Evolutionary conservation across 2,329 filamentous ascomycete species (phyloP).

Genomic region (Elsinoe ampelina): DNA sequence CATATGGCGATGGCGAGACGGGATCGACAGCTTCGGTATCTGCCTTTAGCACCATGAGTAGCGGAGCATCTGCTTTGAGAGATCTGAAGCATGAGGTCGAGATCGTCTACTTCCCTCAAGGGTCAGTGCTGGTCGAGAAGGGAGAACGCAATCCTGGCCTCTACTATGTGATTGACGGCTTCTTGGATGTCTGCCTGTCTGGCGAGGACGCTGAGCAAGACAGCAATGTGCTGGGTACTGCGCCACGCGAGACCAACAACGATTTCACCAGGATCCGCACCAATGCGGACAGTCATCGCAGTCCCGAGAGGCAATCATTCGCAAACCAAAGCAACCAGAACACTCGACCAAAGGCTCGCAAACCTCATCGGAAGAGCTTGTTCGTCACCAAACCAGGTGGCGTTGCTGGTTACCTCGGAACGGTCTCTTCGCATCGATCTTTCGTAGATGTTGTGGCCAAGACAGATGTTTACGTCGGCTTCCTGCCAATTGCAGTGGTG

Average conservation of each 20-base stretch:
- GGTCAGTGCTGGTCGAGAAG: conserved; percentile 88
- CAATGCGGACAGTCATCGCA: conserved; percentile 14
- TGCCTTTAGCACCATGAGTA: conserved; percentile 41
- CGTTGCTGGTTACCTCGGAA: conserved; percentile 87
- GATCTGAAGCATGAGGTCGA: conserved; percentile 89
- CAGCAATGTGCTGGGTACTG: conserved; percentile 36
- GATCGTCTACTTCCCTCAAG: conserved; percentile 94
- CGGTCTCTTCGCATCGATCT: conserved; percentile 87
- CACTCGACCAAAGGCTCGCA: conserved; percentile 36
- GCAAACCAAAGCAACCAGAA: conserved; percentile 25
- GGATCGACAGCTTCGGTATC: conserved; percentile 59
- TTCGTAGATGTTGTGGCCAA: conserved; percentile 96
- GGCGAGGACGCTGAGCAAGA: conserved; percentile 55
- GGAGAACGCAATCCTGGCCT: conserved; percentile 92
- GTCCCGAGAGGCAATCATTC: conserved; percentile 15
- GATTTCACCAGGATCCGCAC: conserved; percentile 18
- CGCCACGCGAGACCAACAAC: conserved; percentile 26
- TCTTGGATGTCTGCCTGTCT: conserved; percentile 86
- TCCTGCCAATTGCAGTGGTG: conserved; percentile 72
- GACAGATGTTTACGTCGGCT: conserved; percentile 96
- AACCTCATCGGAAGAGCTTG: conserved; percentile 57
- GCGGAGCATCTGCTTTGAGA: conserved; percentile 57
- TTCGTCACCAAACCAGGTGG: conserved; percentile 92
- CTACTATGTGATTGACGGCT: conserved; percentile 97
- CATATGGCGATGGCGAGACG: conserved; percentile 67